Conservation (phyloP, 768 basidiomycete genomes). For the Serendipita indica region DNA sequence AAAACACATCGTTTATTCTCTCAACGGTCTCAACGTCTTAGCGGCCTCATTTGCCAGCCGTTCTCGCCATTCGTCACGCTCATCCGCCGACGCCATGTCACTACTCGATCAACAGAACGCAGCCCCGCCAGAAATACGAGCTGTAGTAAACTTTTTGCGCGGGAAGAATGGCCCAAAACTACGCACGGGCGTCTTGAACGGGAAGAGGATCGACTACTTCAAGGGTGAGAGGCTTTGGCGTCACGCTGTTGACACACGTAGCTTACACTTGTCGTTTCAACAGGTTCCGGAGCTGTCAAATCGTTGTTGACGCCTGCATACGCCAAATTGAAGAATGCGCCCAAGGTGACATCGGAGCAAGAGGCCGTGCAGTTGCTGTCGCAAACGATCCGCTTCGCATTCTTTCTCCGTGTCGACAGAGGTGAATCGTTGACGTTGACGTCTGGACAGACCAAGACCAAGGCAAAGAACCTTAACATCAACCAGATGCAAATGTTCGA, state of each 20-base stretch:
- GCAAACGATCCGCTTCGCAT: slow-evolving; percentile 65
- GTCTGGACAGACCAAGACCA: slow-evolving; percentile 42
- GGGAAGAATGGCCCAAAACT: slow-evolving; percentile 79
- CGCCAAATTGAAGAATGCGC: slow-evolving; percentile 67
- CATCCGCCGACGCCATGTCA: background rate
- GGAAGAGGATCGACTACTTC: slow-evolving; percentile 94
- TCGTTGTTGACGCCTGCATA: slow-evolving; percentile 88
- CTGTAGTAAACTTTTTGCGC: slow-evolving; percentile 75
- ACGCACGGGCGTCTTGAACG: slow-evolving; percentile 78
- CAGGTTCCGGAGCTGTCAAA: slow-evolving; percentile 87
- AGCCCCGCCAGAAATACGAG: slow-evolving; percentile 66
- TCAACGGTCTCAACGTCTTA: too few species aligned
- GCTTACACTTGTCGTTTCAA: background rate
- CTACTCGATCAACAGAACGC: slow-evolving; percentile 54
- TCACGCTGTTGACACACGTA: slow-evolving; percentile 7
- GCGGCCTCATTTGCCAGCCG: too few species aligned
- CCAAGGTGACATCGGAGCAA: slow-evolving; percentile 54
- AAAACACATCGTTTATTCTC: too few species aligned
- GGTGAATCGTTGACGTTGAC: slow-evolving; percentile 32
- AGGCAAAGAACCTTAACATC: slow-evolving; percentile 63
- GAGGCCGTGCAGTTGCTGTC: slow-evolving; percentile 58
- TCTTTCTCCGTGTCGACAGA: slow-evolving; percentile 84
- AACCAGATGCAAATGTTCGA: slow-evolving; percentile 67
- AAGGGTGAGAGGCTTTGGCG: slow-evolving; percentile 51
- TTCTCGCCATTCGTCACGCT: too few species aligned